A percentile compares a stretch with the other conserved stretches of the same genome.
phyloP scores from a whole-genome alignment of 1,284 basidiomycete species.

The Malassezia sympodialis region DNA sequence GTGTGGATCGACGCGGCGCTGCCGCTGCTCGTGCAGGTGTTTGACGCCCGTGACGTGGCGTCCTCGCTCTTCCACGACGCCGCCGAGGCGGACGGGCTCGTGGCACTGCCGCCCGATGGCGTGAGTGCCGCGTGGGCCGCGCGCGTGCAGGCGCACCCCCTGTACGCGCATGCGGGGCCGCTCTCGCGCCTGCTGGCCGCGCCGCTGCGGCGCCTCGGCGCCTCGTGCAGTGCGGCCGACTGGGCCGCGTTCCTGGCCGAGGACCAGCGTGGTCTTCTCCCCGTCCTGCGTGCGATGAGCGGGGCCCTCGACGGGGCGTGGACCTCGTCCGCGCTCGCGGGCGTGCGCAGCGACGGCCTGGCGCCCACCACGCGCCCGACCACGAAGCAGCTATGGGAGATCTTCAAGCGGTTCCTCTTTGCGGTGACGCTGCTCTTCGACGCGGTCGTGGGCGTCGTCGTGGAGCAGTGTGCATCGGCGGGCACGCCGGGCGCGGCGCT shows the following conservation, averaged over 20 bases:
- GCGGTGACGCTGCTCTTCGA: conserved; percentile 43
- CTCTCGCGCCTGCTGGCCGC: conserved; percentile 33
- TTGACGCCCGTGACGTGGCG: neutral
- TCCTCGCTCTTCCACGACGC: conserved; percentile 1
- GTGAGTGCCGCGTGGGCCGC: neutral
- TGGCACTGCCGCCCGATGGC: neutral
- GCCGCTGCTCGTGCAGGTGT: conserved; percentile 3
- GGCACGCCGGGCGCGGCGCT: conserved; percentile 19
- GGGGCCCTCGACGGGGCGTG: conserved; percentile 1
- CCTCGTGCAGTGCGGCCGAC: neutral
- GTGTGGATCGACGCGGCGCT: conserved; percentile 4
- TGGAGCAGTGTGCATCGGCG: conserved; percentile 36
- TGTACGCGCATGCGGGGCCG: conserved; percentile 32
- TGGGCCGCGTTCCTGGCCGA: neutral
- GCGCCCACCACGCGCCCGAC: neutral
- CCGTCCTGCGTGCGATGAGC: neutral
- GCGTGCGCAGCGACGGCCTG: neutral
- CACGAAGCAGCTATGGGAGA: conserved; percentile 32
- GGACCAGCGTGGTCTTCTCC: neutral
- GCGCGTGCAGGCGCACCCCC: conserved; percentile 5
- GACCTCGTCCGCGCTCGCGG: conserved; percentile 7
- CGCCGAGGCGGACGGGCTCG: neutral
- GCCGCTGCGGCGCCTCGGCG: conserved; percentile 18
- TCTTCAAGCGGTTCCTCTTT: conserved; percentile 41
- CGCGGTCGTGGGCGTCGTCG: conserved; percentile 34